A percentile compares a stretch with the other conserved stretches of the same genome.
Evolutionary conservation across 164 flowering plant species (phyloP).

Genomic region (Piper betle): DNA sequence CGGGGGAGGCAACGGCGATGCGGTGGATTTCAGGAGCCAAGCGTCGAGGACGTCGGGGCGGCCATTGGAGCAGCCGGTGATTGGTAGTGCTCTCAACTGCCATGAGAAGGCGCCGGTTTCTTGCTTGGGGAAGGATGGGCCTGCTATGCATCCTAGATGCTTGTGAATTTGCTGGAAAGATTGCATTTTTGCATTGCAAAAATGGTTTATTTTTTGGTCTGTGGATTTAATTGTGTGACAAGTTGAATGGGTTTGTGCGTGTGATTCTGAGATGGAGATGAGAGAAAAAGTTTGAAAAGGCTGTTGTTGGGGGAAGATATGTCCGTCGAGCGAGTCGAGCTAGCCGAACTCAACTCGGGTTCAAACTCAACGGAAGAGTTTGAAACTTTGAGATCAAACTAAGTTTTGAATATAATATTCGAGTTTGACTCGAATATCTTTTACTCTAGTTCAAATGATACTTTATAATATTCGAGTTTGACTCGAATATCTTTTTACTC

Average conservation of each 20-base stretch:
- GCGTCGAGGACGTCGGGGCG: not conserved
- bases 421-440: too few species aligned
- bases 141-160: slow-evolving; percentile 1
- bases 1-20: slow-evolving; percentile 14
- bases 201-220: not conserved
- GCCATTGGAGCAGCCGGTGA: slow-evolving; percentile 10
- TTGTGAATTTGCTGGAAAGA: not conserved
- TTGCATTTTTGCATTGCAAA: not conserved
- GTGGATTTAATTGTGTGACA: not conserved
- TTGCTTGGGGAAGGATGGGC: slow-evolving; percentile 10
- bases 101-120: slow-evolving; percentile 17
- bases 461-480: too few species aligned
- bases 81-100: slow-evolving; percentile 11
- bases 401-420: too few species aligned
- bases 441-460: too few species aligned
- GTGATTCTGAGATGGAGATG: slow-evolving; percentile 44
- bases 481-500: too few species aligned
- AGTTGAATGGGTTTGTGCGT: not conserved
- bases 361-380: too few species aligned
- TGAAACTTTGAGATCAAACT: too few species aligned
- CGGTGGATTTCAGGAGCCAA: slow-evolving; percentile 10
- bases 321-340: too few species aligned
- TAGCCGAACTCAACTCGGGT: too few species aligned
- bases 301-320: slow-evolving; percentile 90
- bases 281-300: slow-evolving; percentile 78